Percentiles rank a stretch among this genome's conserved stretches.
Conservation (phyloP, 2,329 filamentous ascomycete genomes). For the Onygenales sp. region DNA sequence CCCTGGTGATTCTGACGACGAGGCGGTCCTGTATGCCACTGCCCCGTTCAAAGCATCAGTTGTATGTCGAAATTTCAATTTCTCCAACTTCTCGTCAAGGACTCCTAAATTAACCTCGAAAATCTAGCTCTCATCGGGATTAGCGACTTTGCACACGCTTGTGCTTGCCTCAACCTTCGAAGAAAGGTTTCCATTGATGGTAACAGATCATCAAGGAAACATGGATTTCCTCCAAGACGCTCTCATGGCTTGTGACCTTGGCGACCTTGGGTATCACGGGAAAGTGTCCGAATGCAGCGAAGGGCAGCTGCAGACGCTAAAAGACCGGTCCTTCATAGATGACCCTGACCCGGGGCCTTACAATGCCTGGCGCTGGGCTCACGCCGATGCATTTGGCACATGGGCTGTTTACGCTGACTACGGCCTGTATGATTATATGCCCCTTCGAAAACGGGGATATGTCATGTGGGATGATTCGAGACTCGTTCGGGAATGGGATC, state of each 20-base stretch:
- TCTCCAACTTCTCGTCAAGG: too few species aligned
- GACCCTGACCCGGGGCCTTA: conserved; percentile 7
- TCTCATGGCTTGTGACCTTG: background rate
- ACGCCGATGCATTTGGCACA: background rate
- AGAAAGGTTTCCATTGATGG: conserved; percentile 1
- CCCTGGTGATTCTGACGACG: background rate
- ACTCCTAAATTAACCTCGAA: too few species aligned
- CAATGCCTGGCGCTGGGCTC: conserved; percentile 6
- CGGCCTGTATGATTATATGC: background rate
- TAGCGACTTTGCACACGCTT: conserved; percentile 1
- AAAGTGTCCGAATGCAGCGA: conserved; percentile 2
- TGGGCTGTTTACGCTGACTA: background rate
- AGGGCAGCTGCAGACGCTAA: background rate
- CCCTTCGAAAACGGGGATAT: conserved; percentile 5
- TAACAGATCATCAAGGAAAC: background rate
- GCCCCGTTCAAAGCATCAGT: too few species aligned
- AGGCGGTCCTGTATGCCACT: background rate
- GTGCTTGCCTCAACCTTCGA: conserved; percentile 6
- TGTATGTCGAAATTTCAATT: too few species aligned
- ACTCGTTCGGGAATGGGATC: conserved; percentile 5
- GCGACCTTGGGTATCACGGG: background rate
- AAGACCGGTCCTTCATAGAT: background rate
- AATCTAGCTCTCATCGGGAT: conserved; percentile 5
- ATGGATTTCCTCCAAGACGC: background rate
- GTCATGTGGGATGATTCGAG: conserved; percentile 10